These are phyloP conservation scores for Claviceps sp. DNA, from an alignment of 2,329 filamentous ascomycete species.

Conservation along the genomic window DNA sequence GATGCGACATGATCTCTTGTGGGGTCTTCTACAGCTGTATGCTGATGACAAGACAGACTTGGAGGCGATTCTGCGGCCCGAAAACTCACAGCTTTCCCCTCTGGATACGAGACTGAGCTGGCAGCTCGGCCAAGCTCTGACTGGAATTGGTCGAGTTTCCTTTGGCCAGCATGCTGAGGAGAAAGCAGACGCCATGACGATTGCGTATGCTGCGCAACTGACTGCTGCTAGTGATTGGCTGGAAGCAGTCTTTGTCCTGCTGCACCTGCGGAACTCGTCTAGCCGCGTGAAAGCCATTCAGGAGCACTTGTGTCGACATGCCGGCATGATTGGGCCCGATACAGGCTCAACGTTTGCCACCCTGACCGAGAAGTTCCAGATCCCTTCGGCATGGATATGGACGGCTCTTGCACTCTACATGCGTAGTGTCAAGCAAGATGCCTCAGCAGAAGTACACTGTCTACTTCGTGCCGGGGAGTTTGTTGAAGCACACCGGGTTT, in stretches of 20 bases:
- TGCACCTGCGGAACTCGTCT: slow-evolving; percentile 53
- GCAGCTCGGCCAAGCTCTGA: slow-evolving; percentile 64
- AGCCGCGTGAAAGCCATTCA: slow-evolving; percentile 55
- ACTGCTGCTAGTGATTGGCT: slow-evolving; percentile 53
- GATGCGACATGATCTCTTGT: slow-evolving; percentile 63
- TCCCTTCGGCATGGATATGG: slow-evolving; percentile 73
- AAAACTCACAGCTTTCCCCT: slow-evolving; percentile 62
- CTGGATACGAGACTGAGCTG: slow-evolving; percentile 68
- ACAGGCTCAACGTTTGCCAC: slow-evolving; percentile 41
- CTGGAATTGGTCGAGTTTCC: slow-evolving; percentile 33
- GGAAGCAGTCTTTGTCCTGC: slow-evolving; percentile 61
- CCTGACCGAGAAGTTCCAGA: slow-evolving; percentile 49
- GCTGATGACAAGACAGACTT: slow-evolving; percentile 44
- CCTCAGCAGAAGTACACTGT: slow-evolving; percentile 59
- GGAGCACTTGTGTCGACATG: slow-evolving; percentile 62
- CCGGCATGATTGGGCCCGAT: slow-evolving; percentile 48
- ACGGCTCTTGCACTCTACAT: slow-evolving; percentile 75
- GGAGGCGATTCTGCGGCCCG: slow-evolving; percentile 60
- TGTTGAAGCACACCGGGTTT: slow-evolving; percentile 71
- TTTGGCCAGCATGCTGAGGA: slow-evolving; percentile 40
- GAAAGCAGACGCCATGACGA: slow-evolving; percentile 52
- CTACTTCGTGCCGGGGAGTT: slow-evolving; percentile 66
- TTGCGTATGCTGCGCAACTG: slow-evolving; percentile 52
- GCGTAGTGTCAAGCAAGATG: slow-evolving; percentile 56
- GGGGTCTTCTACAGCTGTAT: slow-evolving; percentile 76